Base-by-base conservation (phyloP, 257 asterid species). In the Plantago elongata region DNA sequence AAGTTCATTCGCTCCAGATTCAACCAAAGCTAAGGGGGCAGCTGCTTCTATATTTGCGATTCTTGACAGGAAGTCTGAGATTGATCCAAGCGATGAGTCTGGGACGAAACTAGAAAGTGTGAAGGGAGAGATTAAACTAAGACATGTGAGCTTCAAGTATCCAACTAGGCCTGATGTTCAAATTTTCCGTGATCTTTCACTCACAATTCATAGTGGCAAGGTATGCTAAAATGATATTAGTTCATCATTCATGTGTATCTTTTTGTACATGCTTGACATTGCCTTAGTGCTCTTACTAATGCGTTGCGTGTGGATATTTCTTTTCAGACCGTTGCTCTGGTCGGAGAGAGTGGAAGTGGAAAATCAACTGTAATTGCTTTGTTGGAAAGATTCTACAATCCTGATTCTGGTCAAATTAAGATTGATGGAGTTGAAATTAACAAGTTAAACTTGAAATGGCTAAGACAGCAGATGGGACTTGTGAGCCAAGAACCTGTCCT, bases 271-370 rank as follows among this genome's bases (percentile, higher is more conserved):
- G n/a, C n/a, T n/a, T n/a, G n/a, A n/a, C n/a, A n/a, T n/a, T n/a
- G n/a, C n/a, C n/a, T n/a, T n/a, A n/a, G n/a, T n/a, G n/a, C n/a
- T n/a, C n/a, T n/a, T n/a, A n/a, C n/a, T n/a, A n/a, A n/a, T n/a
- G n/a, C n/a, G n/a, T n/a, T n/a, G n/a, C n/a, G n/a, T n/a, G n/a
- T n/a, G n/a, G n/a, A n/a, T n/a, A n/a, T n/a, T 57, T 11, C 3
- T 52, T 69, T 69, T 56, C 86, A 89, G 96, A 84, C 94, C 0
- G 85, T 85, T 15, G 98, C 98, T 40, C 65, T 90, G 66, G 98
- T 85, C 18, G 98, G 98, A 42, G 98, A 90, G 77, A 90, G 98
- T 13, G 98, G 98, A 60, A 82, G 98, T 17, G 95, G 95, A 61
- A 91, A 91, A 74, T 91, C 98, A 5, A 91, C 98, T 0, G 96